Evolutionary conservation across 106 monocot species (phyloP).

Genomic region (Dendrobium catenatum): DNA sequence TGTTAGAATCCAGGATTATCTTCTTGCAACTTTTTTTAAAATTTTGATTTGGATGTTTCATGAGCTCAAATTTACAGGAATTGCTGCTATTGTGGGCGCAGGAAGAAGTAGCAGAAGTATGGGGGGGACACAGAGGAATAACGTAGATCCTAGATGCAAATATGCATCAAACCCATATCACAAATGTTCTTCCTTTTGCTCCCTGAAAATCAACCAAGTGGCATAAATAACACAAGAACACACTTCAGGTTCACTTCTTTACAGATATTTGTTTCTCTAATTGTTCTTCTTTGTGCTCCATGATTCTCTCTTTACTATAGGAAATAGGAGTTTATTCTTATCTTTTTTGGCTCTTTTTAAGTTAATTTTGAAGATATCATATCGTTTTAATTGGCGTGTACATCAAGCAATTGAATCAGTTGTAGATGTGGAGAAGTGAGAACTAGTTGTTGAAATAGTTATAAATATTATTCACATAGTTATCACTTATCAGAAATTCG

Average conservation of each 20-base stretch:
- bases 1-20: not conserved
- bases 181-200: not conserved
- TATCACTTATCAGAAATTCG: too few relatives aligned
- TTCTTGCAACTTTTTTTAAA: not conserved
- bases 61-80: not conserved
- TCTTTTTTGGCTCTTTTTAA: not conserved
- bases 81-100: not conserved
- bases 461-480: too few relatives aligned
- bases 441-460: too few relatives aligned
- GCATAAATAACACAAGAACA: not conserved
- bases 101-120: not conserved
- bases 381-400: too few relatives aligned
- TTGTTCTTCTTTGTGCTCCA: not conserved
- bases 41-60: not conserved
- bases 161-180: not conserved
- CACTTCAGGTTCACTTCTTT: not conserved
- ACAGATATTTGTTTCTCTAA: not conserved
- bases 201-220: not conserved
- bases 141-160: constrained; percentile 2
- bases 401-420: too few relatives aligned
- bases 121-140: not conserved
- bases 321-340: not conserved
- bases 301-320: not conserved
- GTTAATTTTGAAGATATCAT: not conserved
- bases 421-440: too few relatives aligned